Percentiles rank a stretch among this genome's conserved stretches.
Conservation (phyloP, 1,284 basidiomycete species). For the Apiotrichum brassicae region DNA sequence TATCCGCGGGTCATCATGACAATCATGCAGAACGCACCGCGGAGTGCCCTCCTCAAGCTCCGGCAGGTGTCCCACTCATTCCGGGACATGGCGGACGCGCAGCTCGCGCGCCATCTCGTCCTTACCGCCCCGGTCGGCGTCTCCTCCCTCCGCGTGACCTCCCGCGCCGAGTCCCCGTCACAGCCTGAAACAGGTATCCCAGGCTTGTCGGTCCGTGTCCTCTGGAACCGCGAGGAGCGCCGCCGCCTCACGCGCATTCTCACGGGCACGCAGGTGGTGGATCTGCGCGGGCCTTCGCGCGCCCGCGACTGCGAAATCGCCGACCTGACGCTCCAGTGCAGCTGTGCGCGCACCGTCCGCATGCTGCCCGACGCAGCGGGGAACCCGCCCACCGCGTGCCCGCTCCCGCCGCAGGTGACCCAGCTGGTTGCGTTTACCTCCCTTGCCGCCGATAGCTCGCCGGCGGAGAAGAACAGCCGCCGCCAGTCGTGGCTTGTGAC, state of each 20-base stretch:
- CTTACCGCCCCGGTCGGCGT: neutral
- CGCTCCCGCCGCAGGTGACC: conserved; percentile 2
- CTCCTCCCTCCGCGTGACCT: neutral
- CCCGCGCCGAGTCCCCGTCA: neutral
- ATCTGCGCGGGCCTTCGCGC: conserved; percentile 5
- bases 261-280: conserved; percentile 4
- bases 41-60: conserved; percentile 7
- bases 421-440: conserved; percentile 13
- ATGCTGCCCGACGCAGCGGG: conserved; percentile 11
- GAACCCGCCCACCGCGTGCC: neutral
- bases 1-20: conserved; percentile 13
- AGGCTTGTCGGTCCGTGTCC: neutral
- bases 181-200: neutral
- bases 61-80: conserved; percentile 5
- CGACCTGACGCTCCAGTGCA: neutral
- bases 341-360: conserved; percentile 1
- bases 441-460: conserved; percentile 3
- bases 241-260: conserved; percentile 4
- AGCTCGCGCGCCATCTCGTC: conserved; percentile 11
- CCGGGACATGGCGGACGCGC: conserved; percentile 9
- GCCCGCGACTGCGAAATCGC: neutral
- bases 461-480: neutral
- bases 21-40: conserved; percentile 5
- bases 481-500: neutral
- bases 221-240: neutral